Evolutionary conservation across 129 eudicot genomes (phyloP), one percentile per base, ranked within the genome.

Genomic region (Lactuca sativa): DNA sequence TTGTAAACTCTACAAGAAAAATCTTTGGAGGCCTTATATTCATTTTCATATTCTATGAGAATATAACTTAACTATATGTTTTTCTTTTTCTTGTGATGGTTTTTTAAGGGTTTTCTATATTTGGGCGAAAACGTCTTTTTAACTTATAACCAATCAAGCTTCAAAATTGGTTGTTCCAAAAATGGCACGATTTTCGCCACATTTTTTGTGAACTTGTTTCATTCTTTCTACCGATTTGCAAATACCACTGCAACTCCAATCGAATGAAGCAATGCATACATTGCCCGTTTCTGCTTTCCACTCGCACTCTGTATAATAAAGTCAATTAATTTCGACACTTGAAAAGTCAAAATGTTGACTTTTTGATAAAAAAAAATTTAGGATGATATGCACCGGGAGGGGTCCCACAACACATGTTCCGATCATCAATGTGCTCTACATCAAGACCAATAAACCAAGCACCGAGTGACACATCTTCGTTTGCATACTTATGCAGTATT

Each of bases 181-280:
- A 66, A 81, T 73, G 10, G 77, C 70, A 48, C 60, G 67, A 59
- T 78, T 83, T 74, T 87, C 95, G 43, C 87, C 85, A 67, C 95
- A 87, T 65, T 71, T 76, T 15, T 80, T 62, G 47, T 87, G 95
- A 69, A 87, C 95, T 37, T 76, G 83, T 59, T 63, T 87, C 44
- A 87, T 87, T 70, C 95, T 79, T 56, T 87, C 87, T 41, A 84
- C 95, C 10, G 95, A 84, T 82, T 75, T 79, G 80, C 95, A 87
- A 48, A 87, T 87, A 31, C 95, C 95, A 59, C 95, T 87, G 71
- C 95, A 87, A 13, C 79, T 79, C 95, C 95, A 87, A 17, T 87
- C 89, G 43, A 87, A 87, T 43, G 95, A 79, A 10, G 95, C 95
- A 33, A 84, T 87, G 74, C 93, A 87, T 41, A 73, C 75, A 47